Evolutionary conservation across 1,284 basidiomycete species (phyloP), one percentile per base, ranked within the genome.

Genomic region (Peniophora sp.): DNA sequence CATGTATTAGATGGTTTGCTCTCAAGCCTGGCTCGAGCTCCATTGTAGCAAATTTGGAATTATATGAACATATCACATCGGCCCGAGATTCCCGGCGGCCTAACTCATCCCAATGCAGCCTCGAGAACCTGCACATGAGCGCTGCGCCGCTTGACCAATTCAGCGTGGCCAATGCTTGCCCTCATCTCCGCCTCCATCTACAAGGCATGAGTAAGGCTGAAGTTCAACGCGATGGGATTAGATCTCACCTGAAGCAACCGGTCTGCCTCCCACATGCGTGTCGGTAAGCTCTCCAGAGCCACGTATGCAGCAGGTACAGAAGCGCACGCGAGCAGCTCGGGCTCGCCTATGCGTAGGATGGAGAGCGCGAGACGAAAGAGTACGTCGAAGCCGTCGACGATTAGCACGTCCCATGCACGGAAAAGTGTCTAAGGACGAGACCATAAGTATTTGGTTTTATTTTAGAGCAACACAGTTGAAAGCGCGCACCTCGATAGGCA

Each of bases 371-470:
- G 71, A 25, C 95, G 85, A 71, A 96, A 96, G n/a, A 94, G 75
- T 3, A 94, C 89, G 59, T 94, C 91, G 46, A 93, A 76, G 0
- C 96, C 96, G 60, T 97, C 92, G 3, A 97, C 85, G 53, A 98
- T 83, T 66, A 98, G 89, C n/a, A 97, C 77, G 61, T 99, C 96
- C 94, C 92, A 94, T 2, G 93, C 83, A 45, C 92, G 75, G 69
- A 95, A 93, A 34, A 96, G 70, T 0, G 92, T 94, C 88, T 88
- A 58, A 6, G 19, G 24, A 11, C 9, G 27, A 48, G 11, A 39
- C 20, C 6, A 45, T 61, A 16, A 55, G 53, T 47, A 12, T 51
- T 17, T 38, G 12, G 43, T 51, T 32, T 34, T 8, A n/a, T 46
- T 23, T 22, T 25, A 43, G 3, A 32, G 27, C 27, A 35, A 45